Conservation (phyloP, 2,329 filamentous ascomycete species). For the Clarireedia hainanense region DNA sequence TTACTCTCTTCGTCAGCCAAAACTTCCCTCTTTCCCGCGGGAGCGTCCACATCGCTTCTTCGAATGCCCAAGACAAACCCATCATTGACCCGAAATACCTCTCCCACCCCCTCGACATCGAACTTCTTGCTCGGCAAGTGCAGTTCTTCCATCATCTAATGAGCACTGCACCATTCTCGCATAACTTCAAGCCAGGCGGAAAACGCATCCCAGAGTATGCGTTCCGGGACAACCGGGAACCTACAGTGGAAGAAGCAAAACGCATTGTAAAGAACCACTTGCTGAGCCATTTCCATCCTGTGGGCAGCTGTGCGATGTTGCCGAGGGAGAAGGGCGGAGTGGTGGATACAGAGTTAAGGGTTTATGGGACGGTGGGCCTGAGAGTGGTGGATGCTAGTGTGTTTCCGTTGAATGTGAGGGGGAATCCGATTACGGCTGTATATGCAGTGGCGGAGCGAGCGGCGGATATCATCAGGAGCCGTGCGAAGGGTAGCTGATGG, state of each 20-base stretch:
- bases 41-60: slow-evolving; percentile 34
- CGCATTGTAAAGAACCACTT: background rate
- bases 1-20: slow-evolving; percentile 30
- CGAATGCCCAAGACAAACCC: slow-evolving; percentile 17
- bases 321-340: slow-evolving; percentile 1
- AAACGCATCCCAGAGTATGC: background rate
- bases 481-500: background rate
- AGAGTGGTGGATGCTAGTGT: slow-evolving; percentile 4
- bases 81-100: slow-evolving; percentile 36
- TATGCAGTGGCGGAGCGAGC: slow-evolving; percentile 7
- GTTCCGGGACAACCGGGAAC: background rate
- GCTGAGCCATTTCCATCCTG: background rate
- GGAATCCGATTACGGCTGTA: background rate
- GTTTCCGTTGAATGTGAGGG: background rate
- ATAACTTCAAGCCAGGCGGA: background rate
- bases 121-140: background rate
- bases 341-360: slow-evolving; percentile 1
- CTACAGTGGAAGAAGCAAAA: background rate
- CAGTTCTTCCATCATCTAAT: background rate
- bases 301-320: slow-evolving; percentile 1
- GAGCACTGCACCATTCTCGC: background rate
- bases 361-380: background rate
- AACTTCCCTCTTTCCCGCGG: slow-evolving; percentile 35
- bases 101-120: slow-evolving; percentile 1
- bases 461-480: slow-evolving; percentile 4